Conservation (phyloP, 2,329 filamentous ascomycete species). For the Huntiella abstrusa region DNA sequence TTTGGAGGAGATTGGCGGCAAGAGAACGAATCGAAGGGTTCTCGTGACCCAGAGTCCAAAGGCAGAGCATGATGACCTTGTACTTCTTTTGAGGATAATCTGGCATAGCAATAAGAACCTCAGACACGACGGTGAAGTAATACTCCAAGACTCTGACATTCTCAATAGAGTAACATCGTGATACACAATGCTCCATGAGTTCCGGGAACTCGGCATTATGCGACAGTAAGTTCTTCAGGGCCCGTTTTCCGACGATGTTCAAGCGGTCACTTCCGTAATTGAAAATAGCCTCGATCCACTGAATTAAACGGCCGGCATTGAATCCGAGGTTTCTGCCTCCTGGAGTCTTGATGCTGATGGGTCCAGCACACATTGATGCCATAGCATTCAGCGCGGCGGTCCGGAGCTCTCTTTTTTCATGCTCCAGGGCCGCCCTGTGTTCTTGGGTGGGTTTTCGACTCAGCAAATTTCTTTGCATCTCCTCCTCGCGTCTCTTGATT, state of each 20-base stretch:
- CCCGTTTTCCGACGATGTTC: constrained; percentile 73
- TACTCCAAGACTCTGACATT: constrained; percentile 72
- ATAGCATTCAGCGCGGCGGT: constrained; percentile 87
- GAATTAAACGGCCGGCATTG: constrained; percentile 77
- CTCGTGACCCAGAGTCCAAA: constrained; percentile 86
- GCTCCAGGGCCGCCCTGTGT: constrained; percentile 80
- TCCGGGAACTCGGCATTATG: constrained; percentile 79
- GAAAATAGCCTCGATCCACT: constrained; percentile 93
- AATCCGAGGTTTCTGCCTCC: constrained; percentile 78
- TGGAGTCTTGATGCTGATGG: constrained; percentile 74
- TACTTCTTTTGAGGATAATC: constrained; percentile 75
- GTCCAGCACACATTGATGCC: constrained; percentile 75
- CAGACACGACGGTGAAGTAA: constrained; percentile 82
- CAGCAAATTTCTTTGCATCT: constrained; percentile 69
- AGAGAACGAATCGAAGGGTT: constrained; percentile 77
- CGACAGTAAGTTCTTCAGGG: constrained; percentile 72
- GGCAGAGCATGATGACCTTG: constrained; percentile 70
- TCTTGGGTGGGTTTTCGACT: constrained; percentile 61
- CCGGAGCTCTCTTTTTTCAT: constrained; percentile 82
- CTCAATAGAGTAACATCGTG: constrained; percentile 73
- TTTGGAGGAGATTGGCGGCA: constrained; percentile 52
- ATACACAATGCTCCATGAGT: constrained; percentile 74
- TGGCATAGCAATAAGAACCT: constrained; percentile 68
- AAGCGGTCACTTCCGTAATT: constrained; percentile 79
- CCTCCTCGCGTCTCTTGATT: constrained; percentile 65